Evolutionary conservation across 129 eudicot species (phyloP).

Genomic region (Silybum marianum): DNA sequence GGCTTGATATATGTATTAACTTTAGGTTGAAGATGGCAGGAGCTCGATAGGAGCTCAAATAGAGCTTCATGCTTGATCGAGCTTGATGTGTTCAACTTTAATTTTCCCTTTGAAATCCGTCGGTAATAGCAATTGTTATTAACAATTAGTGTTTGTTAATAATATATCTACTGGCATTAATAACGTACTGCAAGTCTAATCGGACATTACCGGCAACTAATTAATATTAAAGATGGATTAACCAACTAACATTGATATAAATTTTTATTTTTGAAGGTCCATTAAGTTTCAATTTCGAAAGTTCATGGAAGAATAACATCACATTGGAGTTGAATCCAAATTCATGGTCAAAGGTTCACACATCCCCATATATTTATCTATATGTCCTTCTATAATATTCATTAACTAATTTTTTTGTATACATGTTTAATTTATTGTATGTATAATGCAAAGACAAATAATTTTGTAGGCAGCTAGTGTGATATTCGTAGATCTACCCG

Average conservation of each 20-base stretch:
- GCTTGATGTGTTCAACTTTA: not conserved
- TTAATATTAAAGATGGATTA: no score
- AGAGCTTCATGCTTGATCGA: not conserved
- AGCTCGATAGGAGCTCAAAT: no score
- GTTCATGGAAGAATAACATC: constrained; percentile 1
- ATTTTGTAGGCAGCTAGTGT: constrained; percentile 37
- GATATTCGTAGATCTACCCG: constrained; percentile 37
- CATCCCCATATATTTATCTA: not conserved
- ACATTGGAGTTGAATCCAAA: constrained; percentile 35
- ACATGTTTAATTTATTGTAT: not conserved
- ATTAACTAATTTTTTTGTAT: not conserved
- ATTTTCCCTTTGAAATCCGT: no score
- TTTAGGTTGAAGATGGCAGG: not conserved
- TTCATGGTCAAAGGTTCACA: constrained; percentile 45
- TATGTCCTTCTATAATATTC: not conserved
- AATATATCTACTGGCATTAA: no score
- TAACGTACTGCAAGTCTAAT: no score
- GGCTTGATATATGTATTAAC: not conserved
- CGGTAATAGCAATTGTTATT: not conserved
- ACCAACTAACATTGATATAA: not conserved
- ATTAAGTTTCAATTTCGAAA: constrained; percentile 1
- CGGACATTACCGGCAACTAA: no score
- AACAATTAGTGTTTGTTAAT: no score
- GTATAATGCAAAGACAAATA: not conserved
- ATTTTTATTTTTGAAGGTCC: constrained; percentile 5